phyloP scores from a whole-genome alignment of 192 early-diverging fungal genomes.

The Dispira simplex region DNA sequence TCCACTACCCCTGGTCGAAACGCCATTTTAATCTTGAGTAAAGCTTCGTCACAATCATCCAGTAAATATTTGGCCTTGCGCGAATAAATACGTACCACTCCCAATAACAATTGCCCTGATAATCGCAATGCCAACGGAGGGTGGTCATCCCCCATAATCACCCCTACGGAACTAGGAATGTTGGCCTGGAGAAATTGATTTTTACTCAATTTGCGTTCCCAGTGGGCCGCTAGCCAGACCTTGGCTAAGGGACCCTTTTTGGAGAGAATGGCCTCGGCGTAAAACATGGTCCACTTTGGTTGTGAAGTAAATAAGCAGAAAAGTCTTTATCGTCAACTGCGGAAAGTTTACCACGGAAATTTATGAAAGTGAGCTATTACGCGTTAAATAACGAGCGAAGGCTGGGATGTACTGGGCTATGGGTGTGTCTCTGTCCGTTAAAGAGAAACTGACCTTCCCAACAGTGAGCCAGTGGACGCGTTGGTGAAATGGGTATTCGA shows the following conservation, averaged over 20 bases:
- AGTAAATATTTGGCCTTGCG: constrained; percentile 91
- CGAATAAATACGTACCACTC: constrained; percentile 90
- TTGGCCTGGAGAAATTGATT: constrained; percentile 89
- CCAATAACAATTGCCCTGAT: constrained; percentile 90
- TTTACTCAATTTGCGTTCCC: constrained; percentile 94
- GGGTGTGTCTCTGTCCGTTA: not conserved
- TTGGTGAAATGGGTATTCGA: not conserved
- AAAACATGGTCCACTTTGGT: constrained; percentile 38
- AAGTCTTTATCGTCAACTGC: not conserved
- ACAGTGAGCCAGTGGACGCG: not conserved
- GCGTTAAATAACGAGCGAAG: not conserved
- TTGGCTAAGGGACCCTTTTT: constrained; percentile 84
- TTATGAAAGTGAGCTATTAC: not conserved
- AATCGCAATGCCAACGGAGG: constrained; percentile 86
- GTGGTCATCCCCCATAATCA: constrained; percentile 63
- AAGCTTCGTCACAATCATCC: constrained; percentile 94
- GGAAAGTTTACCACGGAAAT: not conserved
- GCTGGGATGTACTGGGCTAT: not conserved
- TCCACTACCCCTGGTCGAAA: constrained; percentile 60
- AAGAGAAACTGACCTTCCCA: not conserved
- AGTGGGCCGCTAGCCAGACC: constrained; percentile 96
- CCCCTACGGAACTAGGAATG: constrained; percentile 70
- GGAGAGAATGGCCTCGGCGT: constrained; percentile 61
- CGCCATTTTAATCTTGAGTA: constrained; percentile 90
- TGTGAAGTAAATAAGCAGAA: not conserved